Conservation (phyloP, 2,329 filamentous ascomycete genomes). For the Nectriaceae sp. region DNA sequence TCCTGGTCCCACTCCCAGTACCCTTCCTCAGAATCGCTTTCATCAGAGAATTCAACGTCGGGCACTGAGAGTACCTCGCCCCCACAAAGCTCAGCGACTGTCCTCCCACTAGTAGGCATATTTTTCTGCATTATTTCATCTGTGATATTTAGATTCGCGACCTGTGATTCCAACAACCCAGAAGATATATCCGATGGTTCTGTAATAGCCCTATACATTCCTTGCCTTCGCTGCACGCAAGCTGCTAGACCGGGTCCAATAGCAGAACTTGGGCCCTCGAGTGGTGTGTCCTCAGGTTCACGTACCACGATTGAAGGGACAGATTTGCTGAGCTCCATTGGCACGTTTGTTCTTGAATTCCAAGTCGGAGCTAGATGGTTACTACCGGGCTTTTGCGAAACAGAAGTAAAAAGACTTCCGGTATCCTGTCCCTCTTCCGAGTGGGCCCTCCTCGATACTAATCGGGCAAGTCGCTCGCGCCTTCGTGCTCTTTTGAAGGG, state of each 20-base stretch:
- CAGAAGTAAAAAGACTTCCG: no score
- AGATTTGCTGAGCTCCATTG: not conserved
- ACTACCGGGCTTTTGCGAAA: not conserved
- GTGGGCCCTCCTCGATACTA: not conserved
- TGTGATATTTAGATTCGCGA: not conserved
- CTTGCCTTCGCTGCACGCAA: not conserved
- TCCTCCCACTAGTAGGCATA: not conserved
- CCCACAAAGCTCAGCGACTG: not conserved
- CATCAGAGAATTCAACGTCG: constrained; percentile 20
- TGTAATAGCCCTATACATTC: not conserved
- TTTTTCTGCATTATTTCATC: not conserved
- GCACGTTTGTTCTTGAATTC: no score
- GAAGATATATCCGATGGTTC: not conserved
- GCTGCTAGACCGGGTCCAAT: not conserved
- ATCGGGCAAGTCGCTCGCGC: not conserved
- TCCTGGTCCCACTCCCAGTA: constrained; percentile 26
- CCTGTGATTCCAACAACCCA: no score
- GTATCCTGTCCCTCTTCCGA: no score
- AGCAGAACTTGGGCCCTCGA: no score
- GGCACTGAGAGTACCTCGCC: constrained; percentile 16
- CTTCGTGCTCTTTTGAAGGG: not conserved
- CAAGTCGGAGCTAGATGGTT: not conserved
- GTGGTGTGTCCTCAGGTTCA: not conserved
- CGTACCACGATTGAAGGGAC: not conserved
- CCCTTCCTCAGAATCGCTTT: constrained; percentile 18